Percentiles rank a stretch among this genome's conserved stretches.
Conservation (phyloP, 805 yeast species). For the Candida golubevii region DNA sequence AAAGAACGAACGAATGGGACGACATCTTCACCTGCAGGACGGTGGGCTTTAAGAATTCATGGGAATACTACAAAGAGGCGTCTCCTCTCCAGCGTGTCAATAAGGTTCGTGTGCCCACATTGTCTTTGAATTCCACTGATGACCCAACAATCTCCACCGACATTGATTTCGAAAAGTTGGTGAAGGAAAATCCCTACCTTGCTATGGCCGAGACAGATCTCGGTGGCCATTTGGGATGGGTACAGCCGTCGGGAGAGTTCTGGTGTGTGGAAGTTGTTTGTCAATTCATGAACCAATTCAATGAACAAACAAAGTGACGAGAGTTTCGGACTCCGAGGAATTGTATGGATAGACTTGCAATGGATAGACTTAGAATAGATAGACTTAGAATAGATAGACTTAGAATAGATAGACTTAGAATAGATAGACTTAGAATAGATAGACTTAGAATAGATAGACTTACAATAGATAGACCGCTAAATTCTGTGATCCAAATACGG, state of each 20-base stretch:
- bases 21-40: conserved; percentile 57
- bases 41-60: conserved; percentile 60
- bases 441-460: no score
- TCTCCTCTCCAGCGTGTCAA: conserved; percentile 52
- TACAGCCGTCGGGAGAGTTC: conserved; percentile 51
- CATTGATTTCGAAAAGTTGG: conserved; percentile 50
- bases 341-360: no score
- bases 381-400: no score
- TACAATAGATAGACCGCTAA: no score
- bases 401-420: no score
- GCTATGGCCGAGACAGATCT: conserved; percentile 54
- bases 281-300: conserved; percentile 28
- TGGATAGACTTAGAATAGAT: no score
- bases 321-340: no score
- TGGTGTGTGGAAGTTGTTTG: conserved; percentile 51
- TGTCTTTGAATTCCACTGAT: conserved; percentile 62
- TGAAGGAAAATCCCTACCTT: conserved; percentile 52
- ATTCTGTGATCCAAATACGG: no score
- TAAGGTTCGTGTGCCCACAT: conserved; percentile 56
- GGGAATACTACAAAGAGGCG: conserved; percentile 61
- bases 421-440: no score
- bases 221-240: conserved; percentile 89
- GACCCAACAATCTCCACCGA: conserved; percentile 67
- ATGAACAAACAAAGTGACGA: neutral
- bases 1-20: conserved; percentile 56